Base-by-base conservation (phyloP, 768 basidiomycete genomes). In the Tricholomella constricta region DNA sequence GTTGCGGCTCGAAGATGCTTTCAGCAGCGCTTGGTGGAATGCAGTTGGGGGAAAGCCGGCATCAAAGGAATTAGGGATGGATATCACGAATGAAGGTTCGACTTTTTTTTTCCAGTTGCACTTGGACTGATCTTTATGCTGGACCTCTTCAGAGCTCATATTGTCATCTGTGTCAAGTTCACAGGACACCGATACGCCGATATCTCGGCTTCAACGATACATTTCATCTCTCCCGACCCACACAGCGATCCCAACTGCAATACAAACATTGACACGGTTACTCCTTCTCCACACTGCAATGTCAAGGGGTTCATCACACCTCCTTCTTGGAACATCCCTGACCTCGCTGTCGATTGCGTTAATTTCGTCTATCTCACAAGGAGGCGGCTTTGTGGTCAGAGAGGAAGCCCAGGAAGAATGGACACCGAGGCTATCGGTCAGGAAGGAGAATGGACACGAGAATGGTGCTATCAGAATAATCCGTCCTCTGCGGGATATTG, bases 341-440 rank as follows among this genome's bases (percentile, higher is more conserved):
- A 92, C 91, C 1, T 83, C 85, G 0, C 73, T 93, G 0, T 89
- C 91, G 0, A 78, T 92, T 27, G 80, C 82, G 19, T 70, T 92
- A 19, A 86, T 92, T 52, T 84, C 88, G 3, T 82, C 80, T 10
- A 83, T 93, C 38, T 78, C 88, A 0, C 86, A 88, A 65, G 91
- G 91, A 11, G 83, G 84, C 2, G 91, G 91, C 0, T 89, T 85
- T 66, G 74, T 79, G 3, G 77, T 92, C 11, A 76, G 71, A 11
- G 84, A 88, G 62, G 86, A 90, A 59, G 74, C 79, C 17, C 79
- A 84, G 61, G 91, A 92, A 63, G 84, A 86, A 50, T 92, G 89
- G 90, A 53, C 61, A 11, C 69, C 79, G 9, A 57, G 42, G 26
- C 45, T 51, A 35, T 34, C 54, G 42, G 7, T 38, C 43, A 34